These are phyloP conservation scores for Trichoderma citrinoviride DNA, from an alignment of 2,329 filamentous ascomycete species.

Conservation along the genomic window DNA sequence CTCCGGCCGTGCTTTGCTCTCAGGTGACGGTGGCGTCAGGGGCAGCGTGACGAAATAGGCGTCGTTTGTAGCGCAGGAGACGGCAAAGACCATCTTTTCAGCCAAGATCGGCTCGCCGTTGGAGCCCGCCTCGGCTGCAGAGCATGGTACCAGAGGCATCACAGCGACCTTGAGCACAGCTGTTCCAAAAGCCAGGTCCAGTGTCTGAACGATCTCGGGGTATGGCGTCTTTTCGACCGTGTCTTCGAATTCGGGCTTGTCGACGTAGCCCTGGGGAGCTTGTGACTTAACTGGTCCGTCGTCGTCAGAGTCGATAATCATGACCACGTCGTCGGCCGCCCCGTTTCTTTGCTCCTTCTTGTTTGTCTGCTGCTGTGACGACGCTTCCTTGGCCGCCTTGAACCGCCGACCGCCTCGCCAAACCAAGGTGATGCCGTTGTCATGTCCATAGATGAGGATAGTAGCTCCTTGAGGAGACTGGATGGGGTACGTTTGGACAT, in stretches of 20 bases:
- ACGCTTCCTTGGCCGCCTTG: slow-evolving; percentile 44
- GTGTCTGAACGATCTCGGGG: slow-evolving; percentile 56
- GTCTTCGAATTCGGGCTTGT: slow-evolving; percentile 60
- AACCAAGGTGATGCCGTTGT: slow-evolving; percentile 58
- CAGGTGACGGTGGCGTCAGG: slow-evolving; percentile 58
- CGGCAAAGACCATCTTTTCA: slow-evolving; percentile 59
- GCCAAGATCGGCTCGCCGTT: slow-evolving; percentile 49
- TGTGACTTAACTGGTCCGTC: slow-evolving; percentile 45
- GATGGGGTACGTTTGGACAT: slow-evolving; percentile 60
- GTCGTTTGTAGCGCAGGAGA: slow-evolving; percentile 57
- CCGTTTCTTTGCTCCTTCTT: slow-evolving; percentile 53
- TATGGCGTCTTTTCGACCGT: slow-evolving; percentile 49
- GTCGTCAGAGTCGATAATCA: slow-evolving; percentile 64
- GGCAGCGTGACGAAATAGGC: slow-evolving; percentile 59
- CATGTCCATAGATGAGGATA: slow-evolving; percentile 61
- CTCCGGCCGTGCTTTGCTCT: slow-evolving; percentile 56
- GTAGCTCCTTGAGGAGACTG: slow-evolving; percentile 62
- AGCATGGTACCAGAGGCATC: slow-evolving; percentile 48
- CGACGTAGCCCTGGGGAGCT: slow-evolving; percentile 40
- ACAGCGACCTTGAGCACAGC: slow-evolving; percentile 56
- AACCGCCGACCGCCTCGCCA: slow-evolving; percentile 64
- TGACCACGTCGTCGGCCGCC: slow-evolving; percentile 50
- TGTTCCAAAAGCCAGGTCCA: slow-evolving; percentile 59
- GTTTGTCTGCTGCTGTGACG: slow-evolving; percentile 13
- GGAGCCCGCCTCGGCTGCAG: slow-evolving; percentile 49